Percentiles rank a stretch among this genome's conserved stretches.
These are phyloP conservation scores for Dipodascopsis tothii DNA, from an alignment of 805 yeast species.

Conservation along the genomic window DNA sequence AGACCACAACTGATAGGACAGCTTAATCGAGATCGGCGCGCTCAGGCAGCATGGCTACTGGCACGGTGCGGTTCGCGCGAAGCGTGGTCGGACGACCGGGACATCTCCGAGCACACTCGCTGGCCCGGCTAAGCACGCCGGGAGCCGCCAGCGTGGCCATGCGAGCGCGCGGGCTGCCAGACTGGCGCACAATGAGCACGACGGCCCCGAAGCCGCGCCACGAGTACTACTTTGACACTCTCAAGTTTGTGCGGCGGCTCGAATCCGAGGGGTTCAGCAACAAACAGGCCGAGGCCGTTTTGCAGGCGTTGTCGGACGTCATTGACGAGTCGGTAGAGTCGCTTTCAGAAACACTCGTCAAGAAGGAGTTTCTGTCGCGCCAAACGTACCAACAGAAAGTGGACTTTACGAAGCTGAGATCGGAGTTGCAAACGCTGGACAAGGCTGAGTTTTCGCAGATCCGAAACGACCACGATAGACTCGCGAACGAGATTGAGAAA, in stretches of 20 bases:
- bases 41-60: too few species aligned
- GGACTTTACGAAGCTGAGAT: conserved; percentile 88
- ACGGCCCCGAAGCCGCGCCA: too few species aligned
- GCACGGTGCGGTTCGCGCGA: too few species aligned
- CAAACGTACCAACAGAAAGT: conserved; percentile 93
- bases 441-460: conserved; percentile 74
- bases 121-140: too few species aligned
- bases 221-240: conserved; percentile 59
- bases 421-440: conserved; percentile 84
- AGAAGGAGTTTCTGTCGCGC: conserved; percentile 72
- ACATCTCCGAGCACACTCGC: too few species aligned
- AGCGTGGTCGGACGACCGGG: too few species aligned
- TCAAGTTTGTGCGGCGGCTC: conserved; percentile 58
- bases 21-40: too few species aligned
- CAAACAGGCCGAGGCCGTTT: conserved; percentile 73
- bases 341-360: conserved; percentile 70
- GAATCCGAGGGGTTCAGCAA: conserved; percentile 63
- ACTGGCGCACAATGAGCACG: too few species aligned
- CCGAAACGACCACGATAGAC: conserved; percentile 78
- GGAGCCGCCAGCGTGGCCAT: too few species aligned
- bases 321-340: conserved; percentile 72
- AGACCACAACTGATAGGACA: too few species aligned
- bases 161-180: too few species aligned
- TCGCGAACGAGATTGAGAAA: conserved; percentile 78
- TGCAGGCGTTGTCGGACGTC: conserved; percentile 62